A percentile compares a stretch with the other conserved stretches of the same genome.
phyloP scores from a whole-genome alignment of 495 filamentous ascomycete species.

The Collariella sp. region DNA sequence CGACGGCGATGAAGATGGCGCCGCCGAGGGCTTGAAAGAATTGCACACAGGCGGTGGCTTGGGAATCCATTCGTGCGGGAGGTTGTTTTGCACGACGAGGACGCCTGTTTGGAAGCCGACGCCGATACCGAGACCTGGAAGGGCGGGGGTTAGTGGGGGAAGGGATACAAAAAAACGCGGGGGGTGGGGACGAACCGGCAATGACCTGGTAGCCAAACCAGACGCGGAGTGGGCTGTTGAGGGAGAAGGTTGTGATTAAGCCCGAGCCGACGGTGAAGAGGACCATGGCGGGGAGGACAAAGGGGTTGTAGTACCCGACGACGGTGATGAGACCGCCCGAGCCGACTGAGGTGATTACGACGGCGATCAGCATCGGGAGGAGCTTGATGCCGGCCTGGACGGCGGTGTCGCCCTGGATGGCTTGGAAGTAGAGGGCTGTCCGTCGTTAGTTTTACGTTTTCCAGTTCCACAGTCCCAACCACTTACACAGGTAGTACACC shows the following conservation, averaged over 20 bases:
- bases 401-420: conserved; percentile 63
- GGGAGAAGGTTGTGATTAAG: conserved; percentile 41
- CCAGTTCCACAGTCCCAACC: neutral
- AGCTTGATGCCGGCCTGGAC: conserved; percentile 70
- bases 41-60: conserved; percentile 55
- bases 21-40: conserved; percentile 61
- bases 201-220: conserved; percentile 52
- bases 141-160: neutral
- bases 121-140: conserved; percentile 34
- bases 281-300: conserved; percentile 37
- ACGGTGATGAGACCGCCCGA: conserved; percentile 36
- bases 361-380: conserved; percentile 61
- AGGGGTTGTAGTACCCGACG: conserved; percentile 47
- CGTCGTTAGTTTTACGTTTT: neutral
- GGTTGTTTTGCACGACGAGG: conserved; percentile 45
- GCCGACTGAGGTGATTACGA: conserved; percentile 47
- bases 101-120: conserved; percentile 37
- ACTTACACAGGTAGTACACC: conserved; percentile 58
- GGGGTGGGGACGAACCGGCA: conserved; percentile 14
- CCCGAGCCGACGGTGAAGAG: conserved; percentile 42
- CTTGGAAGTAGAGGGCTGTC: conserved; percentile 77
- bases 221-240: conserved; percentile 34
- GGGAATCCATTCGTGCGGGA: conserved; percentile 51
- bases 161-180: no score
- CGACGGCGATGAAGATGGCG: conserved; percentile 61